These are phyloP conservation scores for Trypanosoma mega DNA, from an alignment of 208 protist genomes.

Conservation along the genomic window DNA sequence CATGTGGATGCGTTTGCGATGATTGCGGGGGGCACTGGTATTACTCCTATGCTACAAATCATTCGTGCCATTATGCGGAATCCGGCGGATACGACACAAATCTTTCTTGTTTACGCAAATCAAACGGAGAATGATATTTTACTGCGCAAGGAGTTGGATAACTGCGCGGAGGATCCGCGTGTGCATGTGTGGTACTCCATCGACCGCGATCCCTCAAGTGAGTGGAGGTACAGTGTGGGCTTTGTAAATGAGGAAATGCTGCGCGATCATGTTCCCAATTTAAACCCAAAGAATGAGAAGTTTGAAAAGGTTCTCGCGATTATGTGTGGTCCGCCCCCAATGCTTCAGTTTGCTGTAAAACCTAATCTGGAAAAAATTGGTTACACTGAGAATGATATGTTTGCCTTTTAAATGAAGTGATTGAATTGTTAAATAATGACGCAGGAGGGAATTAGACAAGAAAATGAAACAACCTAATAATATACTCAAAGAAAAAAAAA, in stretches of 20 bases:
- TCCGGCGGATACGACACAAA: conserved; percentile 69
- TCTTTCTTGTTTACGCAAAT: conserved; percentile 89
- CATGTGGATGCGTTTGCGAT: conserved; percentile 59
- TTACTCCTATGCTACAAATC: conserved; percentile 93
- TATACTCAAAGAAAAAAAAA: conserved; percentile 7
- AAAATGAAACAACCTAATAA: no score
- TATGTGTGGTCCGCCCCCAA: conserved; percentile 87
- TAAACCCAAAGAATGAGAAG: conserved; percentile 32
- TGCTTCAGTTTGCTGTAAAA: conserved; percentile 83
- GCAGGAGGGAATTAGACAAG: conserved; percentile 8
- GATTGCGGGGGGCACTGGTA: conserved; percentile 86
- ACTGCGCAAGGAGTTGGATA: conserved; percentile 84
- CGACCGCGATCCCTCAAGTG: conserved; percentile 28
- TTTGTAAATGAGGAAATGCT: conserved; percentile 76
- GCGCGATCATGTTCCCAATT: conserved; percentile 59
- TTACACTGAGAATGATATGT: conserved; percentile 60
- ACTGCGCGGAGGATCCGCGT: conserved; percentile 37
- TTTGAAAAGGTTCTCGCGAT: conserved; percentile 45
- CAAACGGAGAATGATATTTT: conserved; percentile 91
- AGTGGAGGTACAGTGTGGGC: conserved; percentile 76
- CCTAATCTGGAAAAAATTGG: conserved; percentile 81
- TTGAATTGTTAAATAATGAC: not conserved
- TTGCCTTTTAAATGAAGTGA: conserved; percentile 54
- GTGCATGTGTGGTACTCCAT: conserved; percentile 87
- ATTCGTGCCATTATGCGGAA: conserved; percentile 80